A percentile compares a stretch with the other conserved stretches of the same genome.
phyloP scores from a whole-genome alignment of 208 protist species.

The Leishmania amazonensis region DNA sequence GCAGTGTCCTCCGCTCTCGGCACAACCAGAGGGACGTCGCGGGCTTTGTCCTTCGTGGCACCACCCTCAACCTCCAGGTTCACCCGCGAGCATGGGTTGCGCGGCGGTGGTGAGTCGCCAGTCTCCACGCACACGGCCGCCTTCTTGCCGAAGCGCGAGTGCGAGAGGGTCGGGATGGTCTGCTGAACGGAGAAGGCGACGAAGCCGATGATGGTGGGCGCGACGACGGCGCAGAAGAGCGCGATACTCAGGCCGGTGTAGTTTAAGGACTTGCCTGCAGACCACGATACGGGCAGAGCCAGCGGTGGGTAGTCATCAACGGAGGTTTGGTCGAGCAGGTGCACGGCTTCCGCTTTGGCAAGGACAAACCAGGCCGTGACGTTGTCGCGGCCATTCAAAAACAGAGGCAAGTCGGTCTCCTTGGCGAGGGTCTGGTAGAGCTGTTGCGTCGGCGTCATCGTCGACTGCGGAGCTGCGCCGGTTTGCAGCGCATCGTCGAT shows the following conservation, averaged over 20 bases:
- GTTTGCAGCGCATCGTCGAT: conserved; percentile 36
- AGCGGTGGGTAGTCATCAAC: conserved; percentile 27
- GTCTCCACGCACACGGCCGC: conserved; percentile 28
- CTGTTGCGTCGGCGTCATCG: conserved; percentile 27
- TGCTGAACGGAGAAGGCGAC: conserved; percentile 80
- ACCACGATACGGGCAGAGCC: conserved; percentile 21
- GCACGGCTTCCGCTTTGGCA: conserved; percentile 43
- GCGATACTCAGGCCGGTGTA: conserved; percentile 40
- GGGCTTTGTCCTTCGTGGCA: conserved; percentile 2
- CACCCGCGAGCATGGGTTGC: conserved; percentile 29
- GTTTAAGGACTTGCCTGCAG: background rate
- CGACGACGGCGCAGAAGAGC: conserved; percentile 59
- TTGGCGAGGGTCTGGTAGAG: conserved; percentile 31
- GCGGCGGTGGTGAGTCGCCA: conserved; percentile 63
- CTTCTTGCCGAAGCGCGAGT: conserved; percentile 32
- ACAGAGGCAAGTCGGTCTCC: conserved; percentile 35
- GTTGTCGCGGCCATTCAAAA: conserved; percentile 28
- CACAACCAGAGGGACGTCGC: conserved; percentile 32
- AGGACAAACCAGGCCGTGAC: conserved; percentile 45
- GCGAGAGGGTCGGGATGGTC: conserved; percentile 48
- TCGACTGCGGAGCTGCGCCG: conserved; percentile 30
- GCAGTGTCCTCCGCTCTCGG: conserved; percentile 46
- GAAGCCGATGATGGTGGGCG: conserved; percentile 55
- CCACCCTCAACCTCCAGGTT: conserved; percentile 16
- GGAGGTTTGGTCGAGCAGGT: conserved; percentile 37